Evolutionary conservation across 495 filamentous ascomycete species (phyloP).

Genomic region (Aspergillus avenaceus): DNA sequence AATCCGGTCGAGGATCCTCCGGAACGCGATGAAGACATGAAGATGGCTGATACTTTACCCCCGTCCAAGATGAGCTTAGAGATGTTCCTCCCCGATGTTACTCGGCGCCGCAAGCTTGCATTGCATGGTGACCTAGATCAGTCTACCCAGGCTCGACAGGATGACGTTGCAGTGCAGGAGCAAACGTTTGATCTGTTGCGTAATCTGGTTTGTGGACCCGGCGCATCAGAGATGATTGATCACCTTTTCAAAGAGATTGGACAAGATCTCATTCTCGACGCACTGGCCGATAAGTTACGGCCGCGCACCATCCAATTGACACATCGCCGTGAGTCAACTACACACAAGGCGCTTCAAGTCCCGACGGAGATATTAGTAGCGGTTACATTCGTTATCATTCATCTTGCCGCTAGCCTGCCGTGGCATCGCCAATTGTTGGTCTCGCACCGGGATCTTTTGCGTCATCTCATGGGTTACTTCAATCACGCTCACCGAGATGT

Average conservation of each 20-base stretch:
- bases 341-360: slow-evolving; percentile 27
- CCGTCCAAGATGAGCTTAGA: slow-evolving; percentile 40
- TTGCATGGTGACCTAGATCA: slow-evolving; percentile 46
- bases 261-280: slow-evolving; percentile 67
- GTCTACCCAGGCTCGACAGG: slow-evolving; percentile 56
- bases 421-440: slow-evolving; percentile 73
- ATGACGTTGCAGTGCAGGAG: slow-evolving; percentile 83
- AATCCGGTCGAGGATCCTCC: slow-evolving; percentile 53
- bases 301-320: slow-evolving; percentile 44
- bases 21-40: slow-evolving; percentile 64
- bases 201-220: slow-evolving; percentile 75
- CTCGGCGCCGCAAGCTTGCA: slow-evolving; percentile 41
- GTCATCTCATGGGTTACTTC: slow-evolving; percentile 53
- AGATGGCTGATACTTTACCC: slow-evolving; percentile 51
- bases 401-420: slow-evolving; percentile 76
- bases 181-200: slow-evolving; percentile 83
- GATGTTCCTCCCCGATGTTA: slow-evolving; percentile 37
- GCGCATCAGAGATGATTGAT: slow-evolving; percentile 75
- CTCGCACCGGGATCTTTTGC: slow-evolving; percentile 54
- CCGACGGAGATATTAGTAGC: slow-evolving; percentile 73
- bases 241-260: slow-evolving; percentile 73
- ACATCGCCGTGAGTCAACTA: slow-evolving; percentile 30
- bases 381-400: slow-evolving; percentile 72
- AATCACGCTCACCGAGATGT: slow-evolving; percentile 65
- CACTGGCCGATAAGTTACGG: slow-evolving; percentile 68